Evolutionary conservation across 2,329 filamentous ascomycete genomes (phyloP).

Genomic region (Metarhizium brunneum): DNA sequence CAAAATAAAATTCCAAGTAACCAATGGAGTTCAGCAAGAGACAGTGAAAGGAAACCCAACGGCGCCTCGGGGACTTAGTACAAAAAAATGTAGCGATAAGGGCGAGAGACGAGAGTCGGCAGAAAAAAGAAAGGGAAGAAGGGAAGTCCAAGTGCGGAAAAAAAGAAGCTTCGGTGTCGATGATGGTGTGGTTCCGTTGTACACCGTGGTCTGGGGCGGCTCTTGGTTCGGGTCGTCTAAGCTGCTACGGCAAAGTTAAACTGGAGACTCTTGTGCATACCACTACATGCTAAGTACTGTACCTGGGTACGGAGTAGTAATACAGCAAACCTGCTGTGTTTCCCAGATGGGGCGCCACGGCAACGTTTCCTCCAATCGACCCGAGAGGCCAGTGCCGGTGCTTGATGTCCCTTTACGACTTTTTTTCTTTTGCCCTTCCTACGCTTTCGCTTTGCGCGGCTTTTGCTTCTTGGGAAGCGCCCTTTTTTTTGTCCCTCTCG

Average conservation of each 20-base stretch:
- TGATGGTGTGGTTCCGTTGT: neutral
- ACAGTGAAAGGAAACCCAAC: neutral
- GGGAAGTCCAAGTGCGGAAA: neutral
- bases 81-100: neutral
- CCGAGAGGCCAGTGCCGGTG: neutral
- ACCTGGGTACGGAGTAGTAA: no score
- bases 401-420: conserved; percentile 1
- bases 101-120: neutral
- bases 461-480: neutral
- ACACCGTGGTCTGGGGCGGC: neutral
- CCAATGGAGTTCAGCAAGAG: neutral
- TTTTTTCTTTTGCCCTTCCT: neutral
- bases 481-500: neutral
- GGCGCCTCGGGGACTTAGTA: neutral
- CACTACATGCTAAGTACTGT: neutral
- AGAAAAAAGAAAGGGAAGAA: neutral
- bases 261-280: neutral
- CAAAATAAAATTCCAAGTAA: neutral
- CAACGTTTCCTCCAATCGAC: conserved; percentile 4
- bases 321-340: no score
- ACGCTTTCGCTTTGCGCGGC: neutral
- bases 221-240: neutral
- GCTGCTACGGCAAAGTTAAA: neutral
- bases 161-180: conserved; percentile 3
- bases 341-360: neutral